A percentile compares a stretch with the other conserved stretches of the same genome.
Evolutionary conservation across 2,329 filamentous ascomycete genomes (phyloP).

Genomic region (Cercospora sojina): DNA sequence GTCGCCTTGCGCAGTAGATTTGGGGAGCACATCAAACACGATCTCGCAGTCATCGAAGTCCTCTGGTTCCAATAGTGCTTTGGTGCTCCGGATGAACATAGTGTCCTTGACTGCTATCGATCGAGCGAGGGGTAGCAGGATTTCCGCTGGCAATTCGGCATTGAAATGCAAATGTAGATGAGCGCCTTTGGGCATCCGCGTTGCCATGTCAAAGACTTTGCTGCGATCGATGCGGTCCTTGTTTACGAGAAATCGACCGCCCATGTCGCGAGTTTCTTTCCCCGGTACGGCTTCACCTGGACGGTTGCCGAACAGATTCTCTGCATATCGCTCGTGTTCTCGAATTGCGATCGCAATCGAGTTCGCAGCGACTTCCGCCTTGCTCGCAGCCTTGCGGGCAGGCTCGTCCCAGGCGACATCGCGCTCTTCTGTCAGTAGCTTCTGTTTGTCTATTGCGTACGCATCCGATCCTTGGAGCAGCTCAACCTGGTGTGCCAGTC

Average conservation of each 20-base stretch:
- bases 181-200: conserved; percentile 66
- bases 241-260: conserved; percentile 49
- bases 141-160: conserved; percentile 62
- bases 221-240: conserved; percentile 52
- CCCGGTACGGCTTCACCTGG: conserved; percentile 45
- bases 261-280: conserved; percentile 45
- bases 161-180: conserved; percentile 79
- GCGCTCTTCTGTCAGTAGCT: conserved; percentile 38
- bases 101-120: conserved; percentile 48
- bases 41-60: conserved; percentile 59
- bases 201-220: conserved; percentile 57
- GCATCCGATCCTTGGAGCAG: not conserved
- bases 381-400: conserved; percentile 32
- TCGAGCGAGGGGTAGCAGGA: conserved; percentile 58
- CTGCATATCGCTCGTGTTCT: conserved; percentile 44
- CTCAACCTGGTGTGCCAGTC: conserved; percentile 6
- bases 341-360: conserved; percentile 41
- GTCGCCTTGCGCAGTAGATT: conserved; percentile 35
- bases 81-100: conserved; percentile 69
- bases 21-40: conserved; percentile 56
- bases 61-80: conserved; percentile 45
- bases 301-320: conserved; percentile 44
- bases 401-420: conserved; percentile 40
- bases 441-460: conserved; percentile 31
- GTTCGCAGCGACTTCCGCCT: conserved; percentile 36